Percentiles rank a stretch among this genome's conserved stretches.
Evolutionary conservation across 768 basidiomycete genomes (phyloP).

Genomic region (Rubroboletus pulcherrimus): DNA sequence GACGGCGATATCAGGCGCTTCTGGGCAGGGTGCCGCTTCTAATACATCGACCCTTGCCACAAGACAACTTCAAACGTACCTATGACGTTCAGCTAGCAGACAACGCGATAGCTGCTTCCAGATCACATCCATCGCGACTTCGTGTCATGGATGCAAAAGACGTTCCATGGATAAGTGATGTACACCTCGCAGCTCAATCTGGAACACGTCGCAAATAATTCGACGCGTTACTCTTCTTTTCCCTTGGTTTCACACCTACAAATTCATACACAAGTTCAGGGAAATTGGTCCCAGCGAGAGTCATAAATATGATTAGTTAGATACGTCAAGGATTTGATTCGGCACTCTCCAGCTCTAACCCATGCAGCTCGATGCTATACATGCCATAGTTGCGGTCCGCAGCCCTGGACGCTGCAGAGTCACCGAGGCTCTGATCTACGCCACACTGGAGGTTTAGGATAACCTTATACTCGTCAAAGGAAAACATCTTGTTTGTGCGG

Average conservation of each 20-base stretch:
- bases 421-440: conserved; percentile 58
- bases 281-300: not conserved
- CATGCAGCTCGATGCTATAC: conserved; percentile 89
- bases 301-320: conserved; percentile 13
- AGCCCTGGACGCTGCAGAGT: conserved; percentile 48
- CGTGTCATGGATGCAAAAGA: conserved; percentile 30
- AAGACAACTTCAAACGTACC: conserved; percentile 2
- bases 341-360: conserved; percentile 57
- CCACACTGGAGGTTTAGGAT: conserved; percentile 91
- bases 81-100: conserved; percentile 33
- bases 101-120: conserved; percentile 27
- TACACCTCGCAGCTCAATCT: not conserved
- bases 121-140: conserved; percentile 15
- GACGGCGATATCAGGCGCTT: conserved; percentile 56
- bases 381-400: conserved; percentile 74
- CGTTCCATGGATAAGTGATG: conserved; percentile 32
- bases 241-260: not conserved
- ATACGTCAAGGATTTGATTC: conserved; percentile 31
- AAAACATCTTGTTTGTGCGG: conserved; percentile 59
- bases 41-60: conserved; percentile 25
- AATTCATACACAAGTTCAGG: not conserved
- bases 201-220: conserved; percentile 1
- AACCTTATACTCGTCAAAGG: conserved; percentile 89
- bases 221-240: not conserved
- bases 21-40: conserved; percentile 59